Percentiles rank a stretch among this genome's conserved stretches.
Conservation (phyloP, 1,139 yeast species). For the Hemisphaericaspora xylanilytica region DNA sequence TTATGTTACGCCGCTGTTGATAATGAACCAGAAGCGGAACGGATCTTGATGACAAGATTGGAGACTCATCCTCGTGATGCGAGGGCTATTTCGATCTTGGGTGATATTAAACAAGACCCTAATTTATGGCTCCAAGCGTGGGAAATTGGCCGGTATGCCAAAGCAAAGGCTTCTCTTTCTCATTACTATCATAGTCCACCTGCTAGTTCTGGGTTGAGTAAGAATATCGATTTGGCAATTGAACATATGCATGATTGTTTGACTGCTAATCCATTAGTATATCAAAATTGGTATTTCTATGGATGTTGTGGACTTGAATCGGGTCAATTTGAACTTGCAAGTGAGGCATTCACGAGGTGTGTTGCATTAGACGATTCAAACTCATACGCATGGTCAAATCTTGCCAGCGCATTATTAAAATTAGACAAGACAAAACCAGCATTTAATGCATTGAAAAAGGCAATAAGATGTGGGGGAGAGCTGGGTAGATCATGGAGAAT, state of each 20-base stretch:
- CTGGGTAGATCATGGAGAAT: slow-evolving; percentile 78
- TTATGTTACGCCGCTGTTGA: slow-evolving; percentile 88
- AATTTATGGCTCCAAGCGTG: slow-evolving; percentile 80
- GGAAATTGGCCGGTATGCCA: slow-evolving; percentile 78
- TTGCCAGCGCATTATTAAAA: slow-evolving; percentile 75
- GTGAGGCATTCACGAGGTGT: slow-evolving; percentile 92
- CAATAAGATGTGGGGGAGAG: slow-evolving; percentile 66
- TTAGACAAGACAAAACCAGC: slow-evolving; percentile 71
- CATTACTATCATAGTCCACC: slow-evolving; percentile 72
- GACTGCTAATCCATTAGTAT: slow-evolving; percentile 69
- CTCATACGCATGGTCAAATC: slow-evolving; percentile 90
- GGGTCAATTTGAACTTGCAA: slow-evolving; percentile 70
- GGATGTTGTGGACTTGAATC: slow-evolving; percentile 88
- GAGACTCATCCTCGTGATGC: slow-evolving; percentile 68
- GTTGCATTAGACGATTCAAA: slow-evolving; percentile 82
- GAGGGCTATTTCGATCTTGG: slow-evolving; percentile 78
- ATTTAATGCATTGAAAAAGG: slow-evolving; percentile 76
- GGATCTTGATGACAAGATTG: slow-evolving; percentile 55
- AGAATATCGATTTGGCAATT: slow-evolving; percentile 57
- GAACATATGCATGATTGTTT: slow-evolving; percentile 74
- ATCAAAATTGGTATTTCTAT: slow-evolving; percentile 87
- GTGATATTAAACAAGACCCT: slow-evolving; percentile 82
- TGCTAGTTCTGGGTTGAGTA: slow-evolving; percentile 45
- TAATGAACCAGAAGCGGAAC: slow-evolving; percentile 64
- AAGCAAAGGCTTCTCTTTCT: slow-evolving; percentile 84